Evolutionary conservation across 495 filamentous ascomycete species (phyloP).

Genomic region (Xylaria longipes): DNA sequence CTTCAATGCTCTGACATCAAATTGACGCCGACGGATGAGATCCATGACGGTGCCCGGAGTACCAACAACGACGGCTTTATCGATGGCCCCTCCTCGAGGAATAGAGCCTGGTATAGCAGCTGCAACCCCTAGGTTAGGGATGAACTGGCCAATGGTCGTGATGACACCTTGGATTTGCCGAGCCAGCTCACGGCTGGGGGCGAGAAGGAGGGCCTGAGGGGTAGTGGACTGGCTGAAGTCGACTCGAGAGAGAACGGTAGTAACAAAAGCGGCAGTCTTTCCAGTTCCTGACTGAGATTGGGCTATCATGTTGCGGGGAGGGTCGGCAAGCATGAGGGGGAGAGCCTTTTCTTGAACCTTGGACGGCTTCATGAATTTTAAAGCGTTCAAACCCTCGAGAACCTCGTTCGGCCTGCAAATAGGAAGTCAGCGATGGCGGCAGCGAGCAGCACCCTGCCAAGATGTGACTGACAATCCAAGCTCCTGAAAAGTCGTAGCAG

Average conservation of each 20-base stretch:
- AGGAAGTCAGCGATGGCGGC: slow-evolving; percentile 24
- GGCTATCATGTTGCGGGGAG: slow-evolving; percentile 89
- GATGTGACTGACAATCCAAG: slow-evolving; percentile 73
- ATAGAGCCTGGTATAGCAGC: slow-evolving; percentile 82
- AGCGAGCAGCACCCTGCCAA: slow-evolving; percentile 1
- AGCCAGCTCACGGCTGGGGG: slow-evolving; percentile 92
- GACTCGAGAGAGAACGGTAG: slow-evolving; percentile 86
- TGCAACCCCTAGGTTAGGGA: slow-evolving; percentile 70
- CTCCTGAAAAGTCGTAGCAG: slow-evolving; percentile 82
- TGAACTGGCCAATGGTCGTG: slow-evolving; percentile 79
- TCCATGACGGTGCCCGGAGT: slow-evolving; percentile 95
- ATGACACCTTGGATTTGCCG: slow-evolving; percentile 91
- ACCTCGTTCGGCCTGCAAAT: slow-evolving; percentile 48
- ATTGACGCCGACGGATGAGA: slow-evolving; percentile 72
- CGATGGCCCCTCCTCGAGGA: slow-evolving; percentile 63
- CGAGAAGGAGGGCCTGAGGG: slow-evolving; percentile 89
- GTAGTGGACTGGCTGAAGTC: slow-evolving; percentile 67
- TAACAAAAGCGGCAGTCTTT: slow-evolving; percentile 95
- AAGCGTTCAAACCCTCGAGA: slow-evolving; percentile 66
- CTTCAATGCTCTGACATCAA: slow-evolving; percentile 69
- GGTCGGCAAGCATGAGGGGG: slow-evolving; percentile 82
- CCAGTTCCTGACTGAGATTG: slow-evolving; percentile 99
- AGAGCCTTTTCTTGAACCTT: slow-evolving; percentile 96
- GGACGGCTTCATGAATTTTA: slow-evolving; percentile 94
- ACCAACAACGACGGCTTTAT: slow-evolving; percentile 82